Percentiles rank a stretch among this genome's conserved stretches.
These are phyloP conservation scores for Xanthoparmelia taractica DNA, from an alignment of 495 filamentous ascomycete genomes.

Conservation along the genomic window DNA sequence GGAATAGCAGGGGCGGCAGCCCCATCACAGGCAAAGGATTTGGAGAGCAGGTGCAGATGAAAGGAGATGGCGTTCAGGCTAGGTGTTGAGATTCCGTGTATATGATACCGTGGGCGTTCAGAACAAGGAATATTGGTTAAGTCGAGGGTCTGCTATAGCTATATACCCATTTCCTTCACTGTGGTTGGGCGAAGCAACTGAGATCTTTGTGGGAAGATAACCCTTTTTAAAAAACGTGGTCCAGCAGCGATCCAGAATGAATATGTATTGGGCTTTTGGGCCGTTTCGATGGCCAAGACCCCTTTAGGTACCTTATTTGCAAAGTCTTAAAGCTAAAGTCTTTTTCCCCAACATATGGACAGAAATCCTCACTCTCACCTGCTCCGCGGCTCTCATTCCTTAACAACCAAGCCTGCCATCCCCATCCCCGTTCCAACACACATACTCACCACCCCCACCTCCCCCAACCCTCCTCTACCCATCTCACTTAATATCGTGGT, in stretches of 20 bases:
- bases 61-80: not conserved
- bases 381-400: conserved; percentile 44
- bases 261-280: not conserved
- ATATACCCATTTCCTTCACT: not conserved
- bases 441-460: conserved; percentile 74
- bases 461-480: conserved; percentile 50
- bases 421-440: conserved; percentile 92
- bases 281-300: not conserved
- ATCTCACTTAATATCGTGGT: conserved; percentile 66
- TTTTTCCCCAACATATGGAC: not conserved
- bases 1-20: conserved; percentile 1
- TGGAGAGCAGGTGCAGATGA: conserved; percentile 4
- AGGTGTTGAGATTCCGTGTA: not conserved
- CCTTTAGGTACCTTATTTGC: conserved; percentile 1
- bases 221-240: not conserved
- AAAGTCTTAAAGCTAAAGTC: not conserved
- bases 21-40: conserved; percentile 1
- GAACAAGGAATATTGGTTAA: not conserved
- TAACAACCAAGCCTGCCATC: conserved; percentile 78
- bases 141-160: not conserved
- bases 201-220: not conserved
- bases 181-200: not conserved
- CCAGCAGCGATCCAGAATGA: not conserved
- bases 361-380: not conserved
- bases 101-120: not conserved